Conservation (phyloP, 768 basidiomycete species). For the Suillus brevipes region DNA sequence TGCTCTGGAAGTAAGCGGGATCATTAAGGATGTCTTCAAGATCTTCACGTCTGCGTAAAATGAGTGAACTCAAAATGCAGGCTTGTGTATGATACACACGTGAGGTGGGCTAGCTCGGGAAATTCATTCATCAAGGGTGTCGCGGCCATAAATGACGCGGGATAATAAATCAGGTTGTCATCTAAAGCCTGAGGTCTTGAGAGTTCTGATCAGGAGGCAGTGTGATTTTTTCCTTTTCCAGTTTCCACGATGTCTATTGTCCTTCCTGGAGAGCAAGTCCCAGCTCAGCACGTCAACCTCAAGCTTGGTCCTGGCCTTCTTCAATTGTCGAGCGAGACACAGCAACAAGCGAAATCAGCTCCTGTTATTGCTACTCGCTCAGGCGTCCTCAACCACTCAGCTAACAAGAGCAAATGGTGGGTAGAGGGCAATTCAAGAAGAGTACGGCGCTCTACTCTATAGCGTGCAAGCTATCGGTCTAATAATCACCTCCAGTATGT, state of each 20-base stretch:
- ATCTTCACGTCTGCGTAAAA: slow-evolving; percentile 68
- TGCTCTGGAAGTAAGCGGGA: slow-evolving; percentile 81
- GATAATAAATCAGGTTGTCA: neutral
- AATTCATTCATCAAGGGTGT: slow-evolving; percentile 59
- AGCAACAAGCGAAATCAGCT: slow-evolving; percentile 24
- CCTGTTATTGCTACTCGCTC: slow-evolving; percentile 63
- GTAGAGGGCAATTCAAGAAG: slow-evolving; percentile 83
- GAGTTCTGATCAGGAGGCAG: neutral
- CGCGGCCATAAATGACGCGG: slow-evolving; percentile 25
- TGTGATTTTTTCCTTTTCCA: slow-evolving; percentile 12
- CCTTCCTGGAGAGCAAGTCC: slow-evolving; percentile 80
- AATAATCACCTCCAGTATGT: slow-evolving; percentile 62
- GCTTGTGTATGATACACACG: slow-evolving; percentile 45
- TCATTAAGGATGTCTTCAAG: slow-evolving; percentile 88
- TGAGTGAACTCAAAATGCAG: slow-evolving; percentile 12
- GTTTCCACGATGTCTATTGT: slow-evolving; percentile 60
- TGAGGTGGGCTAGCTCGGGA: slow-evolving; percentile 70
- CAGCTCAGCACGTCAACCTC: slow-evolving; percentile 73
- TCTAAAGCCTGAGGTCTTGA: neutral
- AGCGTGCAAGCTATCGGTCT: neutral
- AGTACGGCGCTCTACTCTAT: slow-evolving; percentile 51
- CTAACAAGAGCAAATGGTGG: slow-evolving; percentile 83
- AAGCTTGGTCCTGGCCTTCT: slow-evolving; percentile 85
- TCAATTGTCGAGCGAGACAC: slow-evolving; percentile 43
- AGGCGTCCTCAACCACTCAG: slow-evolving; percentile 66